Conservation (phyloP, 1,284 basidiomycete species). For the Sporisorium exsertum region DNA sequence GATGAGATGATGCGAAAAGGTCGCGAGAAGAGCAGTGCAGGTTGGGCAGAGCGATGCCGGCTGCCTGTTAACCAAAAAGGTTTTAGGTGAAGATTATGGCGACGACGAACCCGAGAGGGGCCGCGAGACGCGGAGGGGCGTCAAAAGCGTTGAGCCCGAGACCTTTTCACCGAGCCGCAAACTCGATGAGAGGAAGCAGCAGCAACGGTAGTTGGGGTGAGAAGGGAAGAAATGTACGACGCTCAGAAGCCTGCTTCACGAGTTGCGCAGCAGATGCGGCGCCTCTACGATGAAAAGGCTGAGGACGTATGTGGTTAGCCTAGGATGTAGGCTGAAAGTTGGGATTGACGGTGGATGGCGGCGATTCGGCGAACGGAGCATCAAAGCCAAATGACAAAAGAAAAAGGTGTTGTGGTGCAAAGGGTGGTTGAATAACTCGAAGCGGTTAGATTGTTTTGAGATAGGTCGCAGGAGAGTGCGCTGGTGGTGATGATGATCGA, state of each 20-base stretch:
- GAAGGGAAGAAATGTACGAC: slow-evolving; percentile 7
- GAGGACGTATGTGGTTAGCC: slow-evolving; percentile 11
- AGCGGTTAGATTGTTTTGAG: not conserved
- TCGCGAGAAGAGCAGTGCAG: slow-evolving; percentile 15
- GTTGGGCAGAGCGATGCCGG: slow-evolving; percentile 54
- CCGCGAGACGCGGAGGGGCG: slow-evolving; percentile 28
- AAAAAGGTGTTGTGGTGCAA: not conserved
- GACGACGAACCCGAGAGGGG: slow-evolving; percentile 5
- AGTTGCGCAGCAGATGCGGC: slow-evolving; percentile 4
- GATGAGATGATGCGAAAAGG: slow-evolving; percentile 33
- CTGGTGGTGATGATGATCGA: not conserved
- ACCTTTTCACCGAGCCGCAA: slow-evolving; percentile 18
- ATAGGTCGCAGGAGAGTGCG: slow-evolving; percentile 10
- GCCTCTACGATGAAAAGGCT: slow-evolving; percentile 1
- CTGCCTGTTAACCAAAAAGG: slow-evolving; percentile 19
- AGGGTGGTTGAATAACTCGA: slow-evolving; percentile 11
- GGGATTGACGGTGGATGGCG: slow-evolving; percentile 12
- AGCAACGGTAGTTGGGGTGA: not conserved
- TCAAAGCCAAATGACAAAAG: slow-evolving; percentile 24
- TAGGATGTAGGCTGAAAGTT: slow-evolving; percentile 20
- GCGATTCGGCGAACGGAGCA: slow-evolving; percentile 28
- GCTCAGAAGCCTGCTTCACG: slow-evolving; percentile 16
- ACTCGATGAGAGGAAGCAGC: slow-evolving; percentile 25
- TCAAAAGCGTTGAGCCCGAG: slow-evolving; percentile 15
- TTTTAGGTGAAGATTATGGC: slow-evolving; percentile 3